Conservation (phyloP, 2,329 filamentous ascomycete genomes). For the Talaromyces albobiverticillius region DNA sequence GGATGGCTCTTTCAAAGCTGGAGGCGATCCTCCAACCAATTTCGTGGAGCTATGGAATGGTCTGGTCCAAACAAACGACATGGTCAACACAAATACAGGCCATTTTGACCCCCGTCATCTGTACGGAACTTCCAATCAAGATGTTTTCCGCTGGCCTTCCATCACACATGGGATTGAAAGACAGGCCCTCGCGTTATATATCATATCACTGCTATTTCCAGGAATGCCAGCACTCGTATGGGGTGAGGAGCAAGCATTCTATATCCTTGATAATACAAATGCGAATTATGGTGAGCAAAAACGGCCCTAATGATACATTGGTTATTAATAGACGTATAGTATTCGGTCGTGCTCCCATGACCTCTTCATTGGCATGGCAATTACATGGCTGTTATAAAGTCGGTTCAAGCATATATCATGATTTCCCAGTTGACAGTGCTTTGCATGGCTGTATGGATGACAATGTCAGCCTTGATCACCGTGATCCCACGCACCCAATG, state of each 20-base stretch:
- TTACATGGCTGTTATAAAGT: constrained; percentile 59
- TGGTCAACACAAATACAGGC: constrained; percentile 55
- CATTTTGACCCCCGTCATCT: constrained; percentile 58
- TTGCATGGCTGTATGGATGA: constrained; percentile 53
- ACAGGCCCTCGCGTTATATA: constrained; percentile 52
- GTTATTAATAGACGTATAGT: constrained; percentile 28
- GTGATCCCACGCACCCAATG: constrained; percentile 56
- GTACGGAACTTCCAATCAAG: constrained; percentile 60
- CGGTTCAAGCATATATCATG: constrained; percentile 50
- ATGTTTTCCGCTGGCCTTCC: constrained; percentile 59
- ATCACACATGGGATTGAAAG: constrained; percentile 53
- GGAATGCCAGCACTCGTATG: constrained; percentile 57
- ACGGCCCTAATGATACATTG: background rate
- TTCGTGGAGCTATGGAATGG: constrained; percentile 52
- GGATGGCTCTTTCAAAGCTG: constrained; percentile 49
- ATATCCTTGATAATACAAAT: constrained; percentile 59
- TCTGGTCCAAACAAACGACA: constrained; percentile 54
- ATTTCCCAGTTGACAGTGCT: constrained; percentile 53
- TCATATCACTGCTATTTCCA: constrained; percentile 54
- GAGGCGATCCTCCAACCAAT: constrained; percentile 49
- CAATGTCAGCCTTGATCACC: constrained; percentile 53
- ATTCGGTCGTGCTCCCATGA: constrained; percentile 58
- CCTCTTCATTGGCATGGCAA: constrained; percentile 56
- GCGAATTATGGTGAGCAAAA: constrained; percentile 47
- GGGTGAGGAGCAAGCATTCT: constrained; percentile 61